Percentiles rank a stretch among this genome's conserved stretches.
phyloP scores from a whole-genome alignment of 2,329 filamentous ascomycete genomes.

The Colletotrichum gloeosporioides region DNA sequence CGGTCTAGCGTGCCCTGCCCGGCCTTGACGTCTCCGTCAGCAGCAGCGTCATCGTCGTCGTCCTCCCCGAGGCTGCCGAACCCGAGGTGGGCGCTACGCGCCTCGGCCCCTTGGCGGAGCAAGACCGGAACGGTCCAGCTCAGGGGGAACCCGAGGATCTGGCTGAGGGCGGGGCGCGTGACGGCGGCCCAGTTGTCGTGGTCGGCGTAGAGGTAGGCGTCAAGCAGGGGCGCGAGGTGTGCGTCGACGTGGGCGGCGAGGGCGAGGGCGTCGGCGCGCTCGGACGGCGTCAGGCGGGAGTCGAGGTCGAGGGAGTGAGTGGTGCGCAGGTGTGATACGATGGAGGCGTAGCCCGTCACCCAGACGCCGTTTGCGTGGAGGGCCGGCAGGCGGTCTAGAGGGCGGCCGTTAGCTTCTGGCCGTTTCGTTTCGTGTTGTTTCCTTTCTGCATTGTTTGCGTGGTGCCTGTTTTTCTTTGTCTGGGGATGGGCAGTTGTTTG shows the following conservation, averaged over 20 bases:
- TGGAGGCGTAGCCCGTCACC: slow-evolving; percentile 65
- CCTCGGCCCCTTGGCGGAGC: slow-evolving; percentile 72
- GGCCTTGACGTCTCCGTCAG: slow-evolving; percentile 33
- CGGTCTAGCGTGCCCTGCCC: slow-evolving; percentile 27
- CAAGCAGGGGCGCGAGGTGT: slow-evolving; percentile 78
- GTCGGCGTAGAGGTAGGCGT: slow-evolving; percentile 89
- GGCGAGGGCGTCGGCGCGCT: slow-evolving; percentile 54
- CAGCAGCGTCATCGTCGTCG: slow-evolving; percentile 30
- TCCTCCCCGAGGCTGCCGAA: slow-evolving; percentile 73
- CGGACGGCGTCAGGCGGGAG: slow-evolving; percentile 39
- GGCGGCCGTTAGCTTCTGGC: neutral
- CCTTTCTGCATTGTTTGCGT: neutral
- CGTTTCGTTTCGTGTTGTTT: neutral
- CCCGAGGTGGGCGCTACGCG: slow-evolving; percentile 72
- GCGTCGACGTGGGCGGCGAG: slow-evolving; percentile 74
- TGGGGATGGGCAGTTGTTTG: neutral
- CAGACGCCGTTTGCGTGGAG: slow-evolving; percentile 57
- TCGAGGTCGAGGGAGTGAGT: slow-evolving; percentile 42
- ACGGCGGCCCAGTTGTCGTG: slow-evolving; percentile 82
- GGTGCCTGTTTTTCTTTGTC: neutral
- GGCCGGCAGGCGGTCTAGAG: slow-evolving; percentile 59
- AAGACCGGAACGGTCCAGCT: slow-evolving; percentile 85
- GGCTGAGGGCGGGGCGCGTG: slow-evolving; percentile 82
- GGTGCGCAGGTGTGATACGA: slow-evolving; percentile 60
- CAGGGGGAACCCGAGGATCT: slow-evolving; percentile 82